Evolutionary conservation across 148 eudicot genomes (phyloP).

Genomic region (Beta vulgaris): DNA sequence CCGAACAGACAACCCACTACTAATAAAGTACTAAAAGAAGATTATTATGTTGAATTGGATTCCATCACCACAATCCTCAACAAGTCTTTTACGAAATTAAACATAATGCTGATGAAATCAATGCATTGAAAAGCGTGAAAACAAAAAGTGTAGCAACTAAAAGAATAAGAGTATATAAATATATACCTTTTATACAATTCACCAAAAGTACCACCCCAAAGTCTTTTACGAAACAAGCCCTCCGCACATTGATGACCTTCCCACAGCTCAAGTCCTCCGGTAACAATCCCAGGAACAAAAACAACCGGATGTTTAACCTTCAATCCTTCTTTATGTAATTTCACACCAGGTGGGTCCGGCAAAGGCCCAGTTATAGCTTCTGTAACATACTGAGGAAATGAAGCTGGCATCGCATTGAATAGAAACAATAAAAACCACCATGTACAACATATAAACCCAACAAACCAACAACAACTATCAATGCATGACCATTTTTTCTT

Average conservation of each 20-base stretch:
- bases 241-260: conserved; percentile 88
- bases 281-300: conserved; percentile 95
- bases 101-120: no score
- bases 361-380: conserved; percentile 79
- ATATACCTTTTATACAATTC: conserved; percentile 80
- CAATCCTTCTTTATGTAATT: conserved; percentile 57
- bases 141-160: no score
- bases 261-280: conserved; percentile 96
- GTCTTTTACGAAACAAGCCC: conserved; percentile 66
- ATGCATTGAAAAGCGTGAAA: no score
- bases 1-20: no score
- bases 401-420: conserved; percentile 79
- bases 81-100: no score
- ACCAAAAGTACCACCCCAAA: conserved; percentile 97
- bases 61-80: no score
- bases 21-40: no score
- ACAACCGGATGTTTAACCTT: conserved; percentile 81
- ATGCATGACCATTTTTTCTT: conserved; percentile 61
- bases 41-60: no score
- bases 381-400: conserved; percentile 84
- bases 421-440: conserved; percentile 75
- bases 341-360: conserved; percentile 88
- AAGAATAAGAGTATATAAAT: not conserved
- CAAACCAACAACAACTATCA: conserved; percentile 74
- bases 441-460: conserved; percentile 56